A percentile compares a stretch with the other conserved stretches of the same genome.
Evolutionary conservation across 176 grass and related monocot species (phyloP).

Genomic region (Triticum aestivum): IWGSC_CS_RefSeq_v2.1 NC_057806.1:432608461-432608960

Average conservation of each 20-base stretch:
- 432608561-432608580: not conserved
- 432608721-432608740: constrained; percentile 47
- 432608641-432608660: constrained; percentile 32
- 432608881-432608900: constrained; percentile 15
- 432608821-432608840: not conserved
- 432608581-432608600: constrained; percentile 48
- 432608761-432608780: constrained; percentile 40
- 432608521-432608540: not conserved
- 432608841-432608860: not conserved
- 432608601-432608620: not conserved
- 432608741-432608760: constrained; percentile 39
- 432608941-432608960: constrained; percentile 23
- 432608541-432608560: constrained; percentile 36
- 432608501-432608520: not conserved
- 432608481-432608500: constrained; percentile 9
- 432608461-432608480: constrained; percentile 33
- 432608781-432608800: constrained; percentile 28
- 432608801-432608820: constrained; percentile 18
- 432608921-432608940: constrained; percentile 19
- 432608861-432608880: constrained; percentile 13
- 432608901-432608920: constrained; percentile 39
- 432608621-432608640: constrained; percentile 48
- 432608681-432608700: constrained; percentile 55
- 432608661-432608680: constrained; percentile 34
- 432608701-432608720: constrained; percentile 40